These are phyloP conservation scores for Spathaspora gorwiae DNA, from an alignment of 805 yeast genomes.

Conservation along the genomic window DNA sequence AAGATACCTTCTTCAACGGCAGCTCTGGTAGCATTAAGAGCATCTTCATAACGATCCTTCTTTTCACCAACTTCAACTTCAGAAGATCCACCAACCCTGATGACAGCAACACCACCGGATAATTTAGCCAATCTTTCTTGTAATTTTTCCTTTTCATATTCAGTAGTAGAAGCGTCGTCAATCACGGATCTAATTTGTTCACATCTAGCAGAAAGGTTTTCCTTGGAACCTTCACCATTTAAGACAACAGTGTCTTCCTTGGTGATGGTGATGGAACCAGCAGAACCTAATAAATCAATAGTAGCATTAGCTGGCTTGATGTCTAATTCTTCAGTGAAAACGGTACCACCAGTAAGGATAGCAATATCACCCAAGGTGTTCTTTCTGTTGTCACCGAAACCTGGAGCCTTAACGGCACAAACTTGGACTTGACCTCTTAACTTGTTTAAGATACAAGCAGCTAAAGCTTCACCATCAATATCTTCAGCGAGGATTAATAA, in stretches of 20 bases:
- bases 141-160: conserved; percentile 93
- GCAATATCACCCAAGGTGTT: conserved; percentile 95
- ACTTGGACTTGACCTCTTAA: conserved; percentile 98
- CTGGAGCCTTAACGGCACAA: conserved; percentile 97
- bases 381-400: conserved; percentile 98
- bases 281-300: conserved; percentile 81
- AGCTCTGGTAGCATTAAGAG: conserved; percentile 96
- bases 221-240: conserved; percentile 88
- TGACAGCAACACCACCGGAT: conserved; percentile 97
- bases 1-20: conserved; percentile 98
- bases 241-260: conserved; percentile 93
- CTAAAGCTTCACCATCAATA: conserved; percentile 96
- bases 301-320: conserved; percentile 94
- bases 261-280: conserved; percentile 87
- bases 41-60: conserved; percentile 99
- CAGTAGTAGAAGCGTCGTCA: conserved; percentile 69
- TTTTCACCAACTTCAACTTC: conserved; percentile 99
- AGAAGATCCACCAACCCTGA: conserved; percentile 94
- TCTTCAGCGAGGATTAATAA: conserved; percentile 91
- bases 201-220: conserved; percentile 75
- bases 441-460: conserved; percentile 95
- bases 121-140: conserved; percentile 97
- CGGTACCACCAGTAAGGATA: conserved; percentile 89
- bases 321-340: conserved; percentile 88
- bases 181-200: conserved; percentile 87